A percentile compares a stretch with the other conserved stretches of the same genome.
Conservation (phyloP, 352 stramenopile species). For the Globisporangium paroecandrum region DNA sequence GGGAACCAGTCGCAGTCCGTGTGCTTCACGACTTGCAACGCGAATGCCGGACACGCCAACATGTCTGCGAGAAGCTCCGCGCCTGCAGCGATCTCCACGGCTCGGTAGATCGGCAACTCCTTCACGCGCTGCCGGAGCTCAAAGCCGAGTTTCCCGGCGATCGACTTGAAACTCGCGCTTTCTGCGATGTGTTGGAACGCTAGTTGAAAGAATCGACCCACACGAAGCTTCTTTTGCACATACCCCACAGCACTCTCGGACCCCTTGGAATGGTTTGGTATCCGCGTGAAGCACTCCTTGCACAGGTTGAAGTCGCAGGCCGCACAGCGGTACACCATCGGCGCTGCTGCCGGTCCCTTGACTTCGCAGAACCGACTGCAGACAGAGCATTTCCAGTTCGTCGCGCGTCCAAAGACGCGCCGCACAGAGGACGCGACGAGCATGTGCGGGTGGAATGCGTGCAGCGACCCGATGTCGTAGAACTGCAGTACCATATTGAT, state of each 20-base stretch:
- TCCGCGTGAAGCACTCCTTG: conserved; percentile 58
- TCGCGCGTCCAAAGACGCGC: conserved; percentile 28
- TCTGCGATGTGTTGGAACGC: conserved; percentile 25
- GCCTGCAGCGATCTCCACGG: conserved; percentile 33
- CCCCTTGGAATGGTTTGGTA: conserved; percentile 37
- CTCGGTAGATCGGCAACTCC: conserved; percentile 54
- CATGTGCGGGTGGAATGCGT: conserved; percentile 41
- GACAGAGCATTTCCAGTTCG: conserved; percentile 38
- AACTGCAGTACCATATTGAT: conserved; percentile 41
- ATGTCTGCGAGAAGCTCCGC: conserved; percentile 46
- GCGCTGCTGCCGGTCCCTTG: conserved; percentile 15
- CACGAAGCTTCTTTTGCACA: conserved; percentile 2
- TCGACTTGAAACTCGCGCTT: conserved; percentile 8
- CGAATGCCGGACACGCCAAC: conserved; percentile 30
- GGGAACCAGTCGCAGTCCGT: conserved; percentile 38
- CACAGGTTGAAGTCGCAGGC: conserved; percentile 58
- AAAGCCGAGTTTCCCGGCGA: conserved; percentile 39
- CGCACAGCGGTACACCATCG: conserved; percentile 45
- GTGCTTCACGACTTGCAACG: conserved; percentile 33
- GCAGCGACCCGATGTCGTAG: conserved; percentile 22
- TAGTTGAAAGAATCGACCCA: conserved; percentile 38
- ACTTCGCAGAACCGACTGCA: conserved; percentile 30
- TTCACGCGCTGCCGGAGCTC: conserved; percentile 46
- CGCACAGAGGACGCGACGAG: conserved; percentile 30
- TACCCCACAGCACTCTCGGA: not conserved